Percentiles rank a stretch among this genome's conserved stretches.
phyloP scores from a whole-genome alignment of 768 basidiomycete species.

The Leccinum truebloodii region DNA sequence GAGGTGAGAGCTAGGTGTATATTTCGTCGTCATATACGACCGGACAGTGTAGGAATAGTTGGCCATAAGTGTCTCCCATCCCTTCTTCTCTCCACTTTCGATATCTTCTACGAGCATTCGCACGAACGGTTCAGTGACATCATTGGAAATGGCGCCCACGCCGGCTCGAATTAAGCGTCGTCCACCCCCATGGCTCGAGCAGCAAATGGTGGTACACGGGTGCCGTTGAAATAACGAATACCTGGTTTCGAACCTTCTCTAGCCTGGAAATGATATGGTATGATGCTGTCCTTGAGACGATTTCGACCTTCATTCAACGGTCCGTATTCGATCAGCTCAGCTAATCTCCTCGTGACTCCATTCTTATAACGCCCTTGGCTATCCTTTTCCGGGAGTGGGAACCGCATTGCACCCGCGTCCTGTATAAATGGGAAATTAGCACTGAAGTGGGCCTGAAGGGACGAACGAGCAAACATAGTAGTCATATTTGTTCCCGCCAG shows the following conservation, averaged over 20 bases:
- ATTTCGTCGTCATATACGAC: conserved; percentile 21
- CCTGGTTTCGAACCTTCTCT: conserved; percentile 13
- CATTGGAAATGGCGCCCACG: conserved; percentile 16
- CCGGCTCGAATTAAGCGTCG: conserved; percentile 20
- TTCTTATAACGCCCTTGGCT: conserved; percentile 16
- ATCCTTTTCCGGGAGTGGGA: conserved; percentile 23
- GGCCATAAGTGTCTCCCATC: conserved; percentile 30
- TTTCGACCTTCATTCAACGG: conserved; percentile 24
- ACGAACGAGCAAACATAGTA: conserved; percentile 32
- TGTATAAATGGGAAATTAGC: not conserved
- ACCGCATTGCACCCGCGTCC: conserved; percentile 45
- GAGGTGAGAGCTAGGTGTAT: conserved; percentile 20
- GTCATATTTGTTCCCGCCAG: conserved; percentile 29
- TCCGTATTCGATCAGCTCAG: conserved; percentile 31
- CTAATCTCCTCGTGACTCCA: conserved; percentile 33
- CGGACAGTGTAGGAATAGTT: conserved; percentile 30
- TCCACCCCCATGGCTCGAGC: conserved; percentile 11
- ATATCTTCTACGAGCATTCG: conserved; percentile 20
- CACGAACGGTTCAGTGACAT: conserved; percentile 19
- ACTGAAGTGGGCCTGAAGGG: not conserved
- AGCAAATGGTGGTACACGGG: conserved; percentile 3
- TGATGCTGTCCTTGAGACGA: conserved; percentile 21
- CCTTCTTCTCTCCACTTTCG: conserved; percentile 15
- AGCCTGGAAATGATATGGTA: conserved; percentile 21
- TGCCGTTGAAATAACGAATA: conserved; percentile 9